A percentile compares a stretch with the other conserved stretches of the same genome.
phyloP scores from a whole-genome alignment of 805 yeast species.

The Wickerhamomyces alni region DNA sequence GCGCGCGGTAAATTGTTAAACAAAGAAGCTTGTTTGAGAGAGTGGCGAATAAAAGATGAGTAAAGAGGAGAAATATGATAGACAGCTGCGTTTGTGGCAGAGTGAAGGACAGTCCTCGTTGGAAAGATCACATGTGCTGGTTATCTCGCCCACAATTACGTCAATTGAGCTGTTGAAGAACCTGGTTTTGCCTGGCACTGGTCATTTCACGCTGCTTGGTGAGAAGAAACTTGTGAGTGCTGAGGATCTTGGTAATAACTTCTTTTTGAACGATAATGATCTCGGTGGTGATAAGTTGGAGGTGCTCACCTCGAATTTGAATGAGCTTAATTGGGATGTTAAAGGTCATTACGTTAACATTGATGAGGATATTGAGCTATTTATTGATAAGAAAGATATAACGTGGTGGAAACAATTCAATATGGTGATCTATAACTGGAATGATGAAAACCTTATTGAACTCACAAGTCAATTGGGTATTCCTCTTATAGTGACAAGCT shows the following conservation, averaged over 20 bases:
- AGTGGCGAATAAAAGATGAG: slow-evolving; percentile 4
- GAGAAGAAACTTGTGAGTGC: slow-evolving; percentile 28
- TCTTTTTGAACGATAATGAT: slow-evolving; percentile 46
- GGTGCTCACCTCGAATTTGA: slow-evolving; percentile 34
- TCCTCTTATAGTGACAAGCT: slow-evolving; percentile 47
- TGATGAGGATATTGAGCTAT: slow-evolving; percentile 7
- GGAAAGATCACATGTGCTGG: slow-evolving; percentile 50
- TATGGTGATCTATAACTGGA: slow-evolving; percentile 40
- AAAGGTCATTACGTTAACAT: slow-evolving; percentile 25
- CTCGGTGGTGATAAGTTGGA: slow-evolving; percentile 36
- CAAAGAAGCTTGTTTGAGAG: no score
- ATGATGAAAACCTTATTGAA: slow-evolving; percentile 24
- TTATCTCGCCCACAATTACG: slow-evolving; percentile 51
- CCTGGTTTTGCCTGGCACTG: slow-evolving; percentile 70
- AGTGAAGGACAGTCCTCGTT: slow-evolving; percentile 62
- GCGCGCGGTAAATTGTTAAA: no score
- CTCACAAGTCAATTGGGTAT: slow-evolving; percentile 37
- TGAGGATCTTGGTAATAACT: slow-evolving; percentile 50
- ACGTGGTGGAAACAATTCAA: slow-evolving; percentile 42
- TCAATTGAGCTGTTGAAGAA: slow-evolving; percentile 73
- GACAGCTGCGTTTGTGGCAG: slow-evolving; percentile 89
- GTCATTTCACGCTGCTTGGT: slow-evolving; percentile 57
- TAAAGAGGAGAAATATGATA: slow-evolving; percentile 58
- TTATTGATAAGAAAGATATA: slow-evolving; percentile 8
- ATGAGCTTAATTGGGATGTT: slow-evolving; percentile 59